Evolutionary conservation across 1,139 yeast genomes (phyloP), one percentile per base, ranked within the genome.

Genomic region (Pneumocystis murina): DNA sequence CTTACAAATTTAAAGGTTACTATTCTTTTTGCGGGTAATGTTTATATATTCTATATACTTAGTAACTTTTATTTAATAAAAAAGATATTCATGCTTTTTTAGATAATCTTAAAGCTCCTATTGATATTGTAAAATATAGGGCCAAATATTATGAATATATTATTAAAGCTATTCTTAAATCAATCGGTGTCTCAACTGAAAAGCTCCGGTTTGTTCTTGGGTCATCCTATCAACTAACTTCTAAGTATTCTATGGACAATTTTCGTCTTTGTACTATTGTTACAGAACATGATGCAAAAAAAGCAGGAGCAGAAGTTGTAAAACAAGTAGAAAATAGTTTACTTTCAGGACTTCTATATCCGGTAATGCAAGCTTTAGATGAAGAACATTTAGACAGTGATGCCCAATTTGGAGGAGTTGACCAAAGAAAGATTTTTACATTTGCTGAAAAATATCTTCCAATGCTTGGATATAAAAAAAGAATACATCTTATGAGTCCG

Each of bases 261-360:
- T 94, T 90, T 81, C 84, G 84, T 74, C 75, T 92, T 72, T 82
- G 94, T 60, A 91, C 92, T 74, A 75, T 79, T 60, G 96, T 88
- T 38, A 84, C 95, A 33, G 96, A 88, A 76, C 91, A 92, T 73
- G 97, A 91, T 73, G 97, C 97, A 69, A 89, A 89, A 78, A 85
- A 98, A 75, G 99, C 99, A 1, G 99, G 99, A 73, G 98, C 99
- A 16, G 99, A 94, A 76, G 99, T 94, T 65, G 99, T 94, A 68
- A 94, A 94, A 75, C 98, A 94, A 78, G 97, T 91, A 63, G 84
- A 89, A 60, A 90, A 90, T 75, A 98, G 98, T 43, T 81, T 91
- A 69, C 82, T 94, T 68, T 85, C 95, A 41, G 98, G 98, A 4
- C 82, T 94, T 74, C 88, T 94, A 71, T 94, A 94, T 76, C 99